phyloP scores from a whole-genome alignment of 2,329 filamentous ascomycete genomes.

The Penicillium sp. region DNA sequence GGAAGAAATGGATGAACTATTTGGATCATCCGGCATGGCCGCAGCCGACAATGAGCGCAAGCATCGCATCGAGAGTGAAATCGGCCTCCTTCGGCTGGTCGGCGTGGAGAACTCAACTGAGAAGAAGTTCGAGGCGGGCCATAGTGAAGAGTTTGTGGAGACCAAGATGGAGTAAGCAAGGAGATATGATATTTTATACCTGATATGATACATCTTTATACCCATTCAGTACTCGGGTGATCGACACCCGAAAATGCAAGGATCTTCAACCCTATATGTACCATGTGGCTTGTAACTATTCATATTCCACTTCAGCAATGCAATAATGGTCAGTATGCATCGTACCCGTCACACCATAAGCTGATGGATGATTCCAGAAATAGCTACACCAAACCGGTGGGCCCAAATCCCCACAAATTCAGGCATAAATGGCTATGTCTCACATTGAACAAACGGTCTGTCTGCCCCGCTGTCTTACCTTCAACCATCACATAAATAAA shows the following conservation, averaged over 20 bases:
- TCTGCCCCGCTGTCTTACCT: neutral
- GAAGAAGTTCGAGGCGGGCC: slow-evolving; percentile 4
- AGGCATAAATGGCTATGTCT: slow-evolving; percentile 2
- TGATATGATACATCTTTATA: neutral
- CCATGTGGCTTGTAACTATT: slow-evolving; percentile 8
- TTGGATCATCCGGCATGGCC: slow-evolving; percentile 31
- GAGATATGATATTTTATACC: neutral
- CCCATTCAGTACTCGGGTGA: neutral
- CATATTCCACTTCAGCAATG: neutral
- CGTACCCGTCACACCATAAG: too few species aligned
- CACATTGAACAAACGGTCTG: neutral
- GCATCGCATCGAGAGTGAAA: slow-evolving; percentile 28
- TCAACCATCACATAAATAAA: neutral
- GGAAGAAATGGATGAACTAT: slow-evolving; percentile 40
- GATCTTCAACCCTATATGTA: neutral
- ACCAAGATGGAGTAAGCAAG: neutral
- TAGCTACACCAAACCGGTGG: neutral
- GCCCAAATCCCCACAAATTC: neutral
- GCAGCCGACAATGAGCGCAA: slow-evolving; percentile 27
- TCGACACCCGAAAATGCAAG: neutral
- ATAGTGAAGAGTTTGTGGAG: slow-evolving; percentile 7
- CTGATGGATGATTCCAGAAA: neutral
- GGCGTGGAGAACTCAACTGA: slow-evolving; percentile 19
- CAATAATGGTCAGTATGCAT: neutral
- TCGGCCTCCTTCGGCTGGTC: slow-evolving; percentile 28